These are phyloP conservation scores for Diaporthe citriasiana DNA, from an alignment of 2,329 filamentous ascomycete genomes.

Conservation along the genomic window DNA sequence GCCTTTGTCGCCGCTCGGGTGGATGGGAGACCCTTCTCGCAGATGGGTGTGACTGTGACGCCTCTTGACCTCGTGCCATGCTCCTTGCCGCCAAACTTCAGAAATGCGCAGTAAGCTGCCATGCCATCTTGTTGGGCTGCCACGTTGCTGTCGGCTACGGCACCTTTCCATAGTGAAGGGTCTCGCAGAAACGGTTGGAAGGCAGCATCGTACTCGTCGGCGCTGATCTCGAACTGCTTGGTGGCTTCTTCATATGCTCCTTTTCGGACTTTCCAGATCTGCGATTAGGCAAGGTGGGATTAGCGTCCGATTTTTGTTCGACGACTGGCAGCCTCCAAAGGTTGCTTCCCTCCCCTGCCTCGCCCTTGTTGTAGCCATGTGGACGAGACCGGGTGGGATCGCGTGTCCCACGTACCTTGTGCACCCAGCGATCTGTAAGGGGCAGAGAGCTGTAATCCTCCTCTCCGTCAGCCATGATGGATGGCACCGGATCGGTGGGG, in stretches of 20 bases:
- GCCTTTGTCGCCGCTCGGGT: conserved; percentile 91
- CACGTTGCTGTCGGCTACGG: conserved; percentile 94
- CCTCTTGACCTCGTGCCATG: conserved; percentile 83
- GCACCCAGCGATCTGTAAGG: conserved; percentile 82
- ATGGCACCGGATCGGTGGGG: background rate
- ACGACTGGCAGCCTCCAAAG: background rate
- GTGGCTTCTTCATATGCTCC: conserved; percentile 93
- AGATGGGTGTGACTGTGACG: conserved; percentile 81
- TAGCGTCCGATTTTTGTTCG: background rate
- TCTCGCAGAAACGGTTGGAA: conserved; percentile 92
- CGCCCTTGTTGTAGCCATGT: background rate
- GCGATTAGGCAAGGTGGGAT: conserved; percentile 23
- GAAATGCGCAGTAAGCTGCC: conserved; percentile 87
- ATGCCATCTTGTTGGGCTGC: conserved; percentile 96
- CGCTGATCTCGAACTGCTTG: conserved; percentile 86
- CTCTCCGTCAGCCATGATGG: conserved; percentile 82
- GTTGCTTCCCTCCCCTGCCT: background rate
- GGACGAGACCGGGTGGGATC: background rate
- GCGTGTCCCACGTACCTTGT: conserved; percentile 72
- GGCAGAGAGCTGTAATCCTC: conserved; percentile 87
- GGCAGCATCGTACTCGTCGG: conserved; percentile 86
- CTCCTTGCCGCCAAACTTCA: conserved; percentile 89
- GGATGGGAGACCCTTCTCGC: conserved; percentile 91
- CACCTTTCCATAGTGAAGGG: conserved; percentile 88
- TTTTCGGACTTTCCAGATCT: conserved; percentile 98